phyloP scores from a whole-genome alignment of 108 stramenopile species.

The Cyclotella cryptica region DNA sequence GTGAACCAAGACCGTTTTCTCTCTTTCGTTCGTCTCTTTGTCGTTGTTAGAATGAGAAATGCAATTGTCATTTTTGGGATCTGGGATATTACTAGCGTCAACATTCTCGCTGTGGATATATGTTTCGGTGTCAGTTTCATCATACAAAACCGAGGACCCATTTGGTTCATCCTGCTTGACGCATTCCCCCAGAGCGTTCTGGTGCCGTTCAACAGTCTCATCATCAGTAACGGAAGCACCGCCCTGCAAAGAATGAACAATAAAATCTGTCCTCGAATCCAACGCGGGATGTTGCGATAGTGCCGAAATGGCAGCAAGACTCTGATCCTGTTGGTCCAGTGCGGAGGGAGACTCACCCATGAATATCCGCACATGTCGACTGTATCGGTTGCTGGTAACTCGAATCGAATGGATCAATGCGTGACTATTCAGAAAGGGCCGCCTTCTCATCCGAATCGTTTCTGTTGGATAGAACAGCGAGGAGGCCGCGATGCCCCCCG shows the following conservation, averaged over 20 bases:
- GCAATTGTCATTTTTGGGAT: not conserved
- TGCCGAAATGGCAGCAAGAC: not conserved
- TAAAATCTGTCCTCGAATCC: not conserved
- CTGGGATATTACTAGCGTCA: no score
- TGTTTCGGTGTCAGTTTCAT: not conserved
- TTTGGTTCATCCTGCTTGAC: not conserved
- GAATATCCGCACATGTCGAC: not conserved
- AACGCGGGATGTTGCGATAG: no score
- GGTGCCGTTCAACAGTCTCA: not conserved
- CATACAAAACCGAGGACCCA: not conserved
- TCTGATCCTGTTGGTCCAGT: not conserved
- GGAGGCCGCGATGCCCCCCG: not conserved
- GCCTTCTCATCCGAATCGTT: not conserved
- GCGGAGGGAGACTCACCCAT: not conserved
- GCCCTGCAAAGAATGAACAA: slow-evolving; percentile 4
- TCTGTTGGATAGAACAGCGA: not conserved
- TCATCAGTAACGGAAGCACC: not conserved
- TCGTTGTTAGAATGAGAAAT: not conserved
- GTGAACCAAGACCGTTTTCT: not conserved
- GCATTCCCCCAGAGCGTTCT: not conserved
- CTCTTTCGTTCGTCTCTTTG: not conserved
- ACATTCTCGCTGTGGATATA: not conserved
- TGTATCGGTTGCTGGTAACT: not conserved
- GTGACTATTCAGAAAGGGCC: not conserved
- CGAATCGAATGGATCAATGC: not conserved